A percentile compares a stretch with the other conserved stretches of the same genome.
phyloP scores from a whole-genome alignment of 129 eudicot species.

The Rutidosis leptorrhynchoides region DNA sequence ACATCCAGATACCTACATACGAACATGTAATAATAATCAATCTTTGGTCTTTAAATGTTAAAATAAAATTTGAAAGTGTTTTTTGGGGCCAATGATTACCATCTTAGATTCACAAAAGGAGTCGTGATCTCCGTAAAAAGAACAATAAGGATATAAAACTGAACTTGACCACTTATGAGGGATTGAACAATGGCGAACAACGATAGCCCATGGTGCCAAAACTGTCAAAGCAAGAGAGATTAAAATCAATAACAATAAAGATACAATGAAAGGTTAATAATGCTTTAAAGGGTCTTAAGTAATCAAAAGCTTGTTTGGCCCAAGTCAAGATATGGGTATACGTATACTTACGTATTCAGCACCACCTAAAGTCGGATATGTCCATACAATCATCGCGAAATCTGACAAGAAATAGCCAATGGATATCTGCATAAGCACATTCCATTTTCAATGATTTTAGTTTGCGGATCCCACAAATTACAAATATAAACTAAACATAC shows the following conservation, averaged over 20 bases:
- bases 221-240: constrained; percentile 32
- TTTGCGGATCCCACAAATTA: neutral
- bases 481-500: neutral
- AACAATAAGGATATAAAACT: constrained; percentile 67
- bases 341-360: constrained; percentile 80
- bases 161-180: constrained; percentile 73
- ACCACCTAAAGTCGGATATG: constrained; percentile 86
- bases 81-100: constrained; percentile 40
- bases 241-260: too few relatives aligned
- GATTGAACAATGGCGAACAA: constrained; percentile 56
- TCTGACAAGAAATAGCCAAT: constrained; percentile 81
- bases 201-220: constrained; percentile 82
- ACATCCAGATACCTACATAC: constrained; percentile 67
- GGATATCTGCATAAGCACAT: constrained; percentile 57
- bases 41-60: constrained; percentile 7
- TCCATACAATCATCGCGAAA: constrained; percentile 79
- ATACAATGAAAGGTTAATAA: neutral
- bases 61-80: neutral
- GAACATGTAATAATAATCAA: constrained; percentile 11
- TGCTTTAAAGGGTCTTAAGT: neutral
- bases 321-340: neutral
- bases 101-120: constrained; percentile 79
- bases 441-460: neutral
- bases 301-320: neutral
- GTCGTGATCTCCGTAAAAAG: constrained; percentile 83